Conservation (phyloP, 371 early-diverging fungal genomes). For the Lichtheimia hyalospora region DNA sequence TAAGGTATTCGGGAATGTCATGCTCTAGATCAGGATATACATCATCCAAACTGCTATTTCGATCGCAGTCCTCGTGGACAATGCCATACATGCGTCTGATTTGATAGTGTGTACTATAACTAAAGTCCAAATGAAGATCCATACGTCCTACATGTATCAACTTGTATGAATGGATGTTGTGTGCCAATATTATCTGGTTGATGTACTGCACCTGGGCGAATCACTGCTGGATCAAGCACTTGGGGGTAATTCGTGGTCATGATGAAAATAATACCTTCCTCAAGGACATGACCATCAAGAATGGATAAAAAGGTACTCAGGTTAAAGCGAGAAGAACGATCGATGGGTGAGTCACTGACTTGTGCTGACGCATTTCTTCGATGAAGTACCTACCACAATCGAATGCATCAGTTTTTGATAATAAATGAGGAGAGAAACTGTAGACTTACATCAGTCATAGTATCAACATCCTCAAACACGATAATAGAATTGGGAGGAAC, state of each 20-base stretch:
- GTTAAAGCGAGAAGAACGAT: constrained; percentile 37
- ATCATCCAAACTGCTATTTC: constrained; percentile 24
- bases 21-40: constrained; percentile 22
- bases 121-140: constrained; percentile 76
- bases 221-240: constrained; percentile 80
- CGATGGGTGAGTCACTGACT: too few relatives aligned
- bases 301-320: constrained; percentile 80
- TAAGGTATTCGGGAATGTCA: constrained; percentile 32
- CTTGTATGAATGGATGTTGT: neutral
- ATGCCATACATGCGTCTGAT: constrained; percentile 51
- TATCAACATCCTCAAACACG: constrained; percentile 89
- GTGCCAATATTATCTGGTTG: neutral
- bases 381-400: neutral
- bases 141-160: constrained; percentile 59
- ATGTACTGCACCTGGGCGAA: constrained; percentile 62
- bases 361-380: neutral
- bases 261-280: constrained; percentile 72
- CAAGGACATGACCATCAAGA: constrained; percentile 80
- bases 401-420: too few relatives aligned
- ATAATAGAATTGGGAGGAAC: constrained; percentile 79
- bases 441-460: constrained; percentile 50
- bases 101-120: constrained; percentile 61
- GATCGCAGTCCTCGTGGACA: constrained; percentile 34
- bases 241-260: constrained; percentile 92
- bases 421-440: too few relatives aligned